These are phyloP conservation scores for Labyrinthula sp. DNA, from an alignment of 352 stramenopile species.

Conservation along the genomic window DNA sequence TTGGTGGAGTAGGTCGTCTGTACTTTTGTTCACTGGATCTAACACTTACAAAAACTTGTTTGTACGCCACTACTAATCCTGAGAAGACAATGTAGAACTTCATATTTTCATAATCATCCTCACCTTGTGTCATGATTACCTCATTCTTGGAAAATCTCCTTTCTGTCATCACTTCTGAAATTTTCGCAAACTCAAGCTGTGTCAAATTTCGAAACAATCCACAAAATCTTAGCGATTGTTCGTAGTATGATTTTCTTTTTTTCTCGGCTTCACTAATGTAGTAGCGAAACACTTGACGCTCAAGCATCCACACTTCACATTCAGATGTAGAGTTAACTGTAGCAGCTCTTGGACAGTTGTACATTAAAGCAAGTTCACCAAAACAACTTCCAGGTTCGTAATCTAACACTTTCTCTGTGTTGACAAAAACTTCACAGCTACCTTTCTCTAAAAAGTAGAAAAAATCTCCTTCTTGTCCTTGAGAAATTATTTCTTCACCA, in stretches of 20 bases:
- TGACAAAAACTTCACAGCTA: constrained; percentile 42
- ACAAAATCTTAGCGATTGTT: constrained; percentile 6
- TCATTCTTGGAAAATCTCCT: constrained; percentile 37
- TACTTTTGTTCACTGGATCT: constrained; percentile 14
- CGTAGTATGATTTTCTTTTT: constrained; percentile 10
- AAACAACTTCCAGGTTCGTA: constrained; percentile 43
- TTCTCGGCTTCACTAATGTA: constrained; percentile 10
- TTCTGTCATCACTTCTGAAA: constrained; percentile 40
- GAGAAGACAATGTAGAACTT: constrained; percentile 22
- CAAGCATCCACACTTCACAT: constrained; percentile 72
- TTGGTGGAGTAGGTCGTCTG: too few species aligned
- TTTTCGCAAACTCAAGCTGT: constrained; percentile 41
- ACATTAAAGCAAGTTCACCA: constrained; percentile 84
- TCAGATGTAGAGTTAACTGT: constrained; percentile 59
- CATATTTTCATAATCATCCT: constrained; percentile 39
- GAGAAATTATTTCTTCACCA: constrained; percentile 61
- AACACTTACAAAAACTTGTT: neutral
- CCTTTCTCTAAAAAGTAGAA: constrained; percentile 54
- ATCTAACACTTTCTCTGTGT: constrained; percentile 31
- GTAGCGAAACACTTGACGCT: constrained; percentile 47
- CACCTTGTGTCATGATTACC: constrained; percentile 46
- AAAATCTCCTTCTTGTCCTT: constrained; percentile 47
- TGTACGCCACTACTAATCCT: neutral
- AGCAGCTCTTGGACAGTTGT: constrained; percentile 73
- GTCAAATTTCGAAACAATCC: constrained; percentile 30